Percentiles rank a stretch among this genome's conserved stretches.
phyloP scores from a whole-genome alignment of 1,284 basidiomycete genomes.

The Ustilago hordei region DNA sequence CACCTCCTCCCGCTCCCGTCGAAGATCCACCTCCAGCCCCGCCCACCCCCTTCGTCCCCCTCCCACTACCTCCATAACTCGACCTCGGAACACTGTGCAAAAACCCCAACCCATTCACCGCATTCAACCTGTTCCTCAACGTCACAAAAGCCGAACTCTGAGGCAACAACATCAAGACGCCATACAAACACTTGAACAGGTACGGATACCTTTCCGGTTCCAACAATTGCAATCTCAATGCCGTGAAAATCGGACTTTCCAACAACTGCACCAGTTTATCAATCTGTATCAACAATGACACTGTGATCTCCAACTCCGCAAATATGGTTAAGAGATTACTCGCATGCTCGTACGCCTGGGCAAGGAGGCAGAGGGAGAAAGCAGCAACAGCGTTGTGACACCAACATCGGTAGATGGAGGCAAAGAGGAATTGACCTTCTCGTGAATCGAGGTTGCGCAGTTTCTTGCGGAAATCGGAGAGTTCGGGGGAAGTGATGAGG shows the following conservation, averaged over 20 bases:
- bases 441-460: constrained; percentile 87
- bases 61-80: constrained; percentile 16
- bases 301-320: constrained; percentile 91
- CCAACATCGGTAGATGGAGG: constrained; percentile 94
- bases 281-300: constrained; percentile 92
- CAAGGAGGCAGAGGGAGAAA: constrained; percentile 92
- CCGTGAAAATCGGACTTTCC: constrained; percentile 97
- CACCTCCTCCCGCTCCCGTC: constrained; percentile 5
- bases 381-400: constrained; percentile 98
- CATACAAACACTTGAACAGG: constrained; percentile 97
- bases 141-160: constrained; percentile 97
- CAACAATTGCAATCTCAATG: constrained; percentile 93
- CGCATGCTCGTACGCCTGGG: constrained; percentile 98
- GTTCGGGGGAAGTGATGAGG: constrained; percentile 93
- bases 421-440: constrained; percentile 94
- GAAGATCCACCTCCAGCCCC: constrained; percentile 6
- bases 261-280: constrained; percentile 98
- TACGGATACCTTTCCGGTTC: constrained; percentile 97
- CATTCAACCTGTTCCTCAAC: constrained; percentile 89
- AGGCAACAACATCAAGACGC: constrained; percentile 94
- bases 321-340: constrained; percentile 97
- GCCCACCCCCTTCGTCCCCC: constrained; percentile 13
- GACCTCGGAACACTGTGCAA: constrained; percentile 83
- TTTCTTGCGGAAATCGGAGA: constrained; percentile 90
- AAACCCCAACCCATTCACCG: constrained; percentile 94